These are phyloP conservation scores for Craterostigma plantagineum DNA, from an alignment of 257 asterid species.

Conservation along the genomic window DNA sequence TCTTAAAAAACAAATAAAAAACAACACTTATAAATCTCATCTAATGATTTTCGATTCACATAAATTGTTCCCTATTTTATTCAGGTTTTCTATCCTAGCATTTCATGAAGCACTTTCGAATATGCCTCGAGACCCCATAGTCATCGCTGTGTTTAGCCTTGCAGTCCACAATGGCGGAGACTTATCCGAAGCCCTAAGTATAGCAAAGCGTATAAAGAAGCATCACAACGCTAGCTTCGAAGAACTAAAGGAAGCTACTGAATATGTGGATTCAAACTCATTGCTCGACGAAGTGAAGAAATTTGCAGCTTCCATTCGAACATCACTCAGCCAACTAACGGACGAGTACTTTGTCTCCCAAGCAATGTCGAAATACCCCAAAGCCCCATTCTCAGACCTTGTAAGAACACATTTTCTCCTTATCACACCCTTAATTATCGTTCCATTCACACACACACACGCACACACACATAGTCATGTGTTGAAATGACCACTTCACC, in stretches of 20 bases:
- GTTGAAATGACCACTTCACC: no score
- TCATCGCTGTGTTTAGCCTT: slow-evolving; percentile 60
- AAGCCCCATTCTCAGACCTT: slow-evolving; percentile 68
- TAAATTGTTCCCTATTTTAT: slow-evolving; percentile 3
- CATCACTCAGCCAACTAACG: slow-evolving; percentile 38
- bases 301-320: slow-evolving; percentile 44
- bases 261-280: slow-evolving; percentile 16
- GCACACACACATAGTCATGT: no score
- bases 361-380: slow-evolving; percentile 72
- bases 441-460: no score
- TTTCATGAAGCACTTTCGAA: slow-evolving; percentile 67
- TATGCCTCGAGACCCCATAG: slow-evolving; percentile 57
- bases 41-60: no score
- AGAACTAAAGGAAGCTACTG: slow-evolving; percentile 33
- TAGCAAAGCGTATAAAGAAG: slow-evolving; percentile 35
- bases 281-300: slow-evolving; percentile 26
- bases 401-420: slow-evolving; percentile 22
- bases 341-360: slow-evolving; percentile 52
- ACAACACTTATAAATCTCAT: no score
- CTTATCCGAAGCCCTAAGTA: slow-evolving; percentile 49
- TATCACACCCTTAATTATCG: no score
- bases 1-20: no score
- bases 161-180: slow-evolving; percentile 77
- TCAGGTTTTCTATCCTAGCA: slow-evolving; percentile 76
- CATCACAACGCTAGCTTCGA: slow-evolving; percentile 33